Base-by-base conservation (phyloP, 1,139 yeast genomes). In the Scheffersomyces quercinus region DNA sequence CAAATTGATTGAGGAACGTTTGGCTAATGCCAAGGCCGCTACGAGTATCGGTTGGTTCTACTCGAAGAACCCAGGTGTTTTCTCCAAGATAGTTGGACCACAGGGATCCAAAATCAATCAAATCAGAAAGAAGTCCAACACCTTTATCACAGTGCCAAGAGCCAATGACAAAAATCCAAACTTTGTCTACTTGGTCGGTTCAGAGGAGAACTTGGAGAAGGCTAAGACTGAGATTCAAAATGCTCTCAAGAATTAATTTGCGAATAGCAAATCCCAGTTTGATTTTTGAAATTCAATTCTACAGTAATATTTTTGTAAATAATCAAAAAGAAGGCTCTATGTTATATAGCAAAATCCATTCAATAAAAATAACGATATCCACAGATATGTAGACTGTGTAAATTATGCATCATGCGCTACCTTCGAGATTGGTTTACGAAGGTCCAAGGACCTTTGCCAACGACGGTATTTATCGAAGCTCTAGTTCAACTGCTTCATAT, bases 81-180 rank as follows among this genome's bases (percentile, higher is more conserved):
- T 73, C 52, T 77, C 86, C 46, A 78, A 76, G 62, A 73, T 88
- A 40, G 78, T 89, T 54, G 97, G 97, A 5, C 83, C 89, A 16
- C 84, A 81, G 54, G 97, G 97, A 38, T 66, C 83, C 30, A 82
- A 79, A 52, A 75, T 88, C 56, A 82, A 78, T 56, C 70, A 70
- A 50, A 77, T 88, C 47, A 82, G 95, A 66, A 70, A 70, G 35
- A 70, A 75, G 49, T 69, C 85, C 15, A 81, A 78, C 35, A 74
- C 86, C 41, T 75, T 79, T 49, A 79, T 88, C 52, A 74, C 75
- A 42, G 81, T 87, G 44, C 95, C 95, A 51, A 80, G 81, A 65
- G 65, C 72, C 32, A 67, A 63, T 44, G 86, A 83, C 49, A 72
- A 74, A 51, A 65, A 71, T 47, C 70, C 53, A 70, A 75, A 49